Base-by-base conservation (phyloP, 2,329 filamentous ascomycete genomes). In the Calonectria hongkongensis region DNA sequence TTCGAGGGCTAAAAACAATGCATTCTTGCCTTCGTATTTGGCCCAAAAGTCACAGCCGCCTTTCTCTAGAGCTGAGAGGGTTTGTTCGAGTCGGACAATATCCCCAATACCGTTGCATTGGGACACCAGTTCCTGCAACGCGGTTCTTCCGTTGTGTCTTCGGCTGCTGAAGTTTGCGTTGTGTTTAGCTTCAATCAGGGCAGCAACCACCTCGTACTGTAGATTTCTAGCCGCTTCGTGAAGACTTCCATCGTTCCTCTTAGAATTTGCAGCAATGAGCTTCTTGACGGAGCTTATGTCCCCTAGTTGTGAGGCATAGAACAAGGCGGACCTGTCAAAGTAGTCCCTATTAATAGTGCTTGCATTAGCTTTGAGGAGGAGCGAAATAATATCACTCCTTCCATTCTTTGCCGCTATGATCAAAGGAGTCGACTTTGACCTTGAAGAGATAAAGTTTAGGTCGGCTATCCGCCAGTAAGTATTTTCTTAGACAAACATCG, bases 191-290 rank as follows among this genome's bases (percentile, higher is more conserved):
- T 69, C 66, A 12, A 74, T 60, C 18, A 74, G 65, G 13, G 28
- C 21, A 8, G 21, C 36, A 1, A 71, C 68, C 4, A 71, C 65
- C 12, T 66, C 62, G 39, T 45, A 51, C 33, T 71, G 72, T 1
- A 74, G 41, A 33, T 74, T 74, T 63, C 72, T 67, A 7, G 72
- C 68, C 21, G 72, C 72, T 25, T 74, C 72, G 21, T 74, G 65
- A 43, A 74, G 68, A 43, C 72, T 74, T 13, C 72, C 63, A 28
- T 74, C 72, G 21, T 66, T 50, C 2, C n/a, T 15, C 15, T 48
- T 66, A 6, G 65, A 54, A 2, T 66, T 68, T 15, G 48, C 68
- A 3, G 43, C 58, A 18, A 69, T 21, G 36, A 74, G 68, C 7
- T 56, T 41, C 15, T 68, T 60, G 13, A 62, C 64, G 15, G 68